Base-by-base conservation (phyloP, 768 basidiomycete species). In the Pleurotus giganteus region DNA sequence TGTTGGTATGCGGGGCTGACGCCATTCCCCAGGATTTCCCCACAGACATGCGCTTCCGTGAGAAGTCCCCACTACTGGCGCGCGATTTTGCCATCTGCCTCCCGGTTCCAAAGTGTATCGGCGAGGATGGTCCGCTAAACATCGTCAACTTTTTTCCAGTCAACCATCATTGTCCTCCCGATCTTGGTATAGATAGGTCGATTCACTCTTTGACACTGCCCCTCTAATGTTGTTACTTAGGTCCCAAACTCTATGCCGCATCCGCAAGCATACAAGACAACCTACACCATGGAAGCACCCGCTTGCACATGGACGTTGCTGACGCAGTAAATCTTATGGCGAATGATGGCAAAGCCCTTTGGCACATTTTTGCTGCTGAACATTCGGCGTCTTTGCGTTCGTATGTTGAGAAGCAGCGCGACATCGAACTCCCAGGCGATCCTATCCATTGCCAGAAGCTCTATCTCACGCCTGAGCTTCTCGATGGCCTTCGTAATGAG, bases 381-480 rank as follows among this genome's bases (percentile, higher is more conserved):
- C 23, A 41, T 13, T n/a, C n/a, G n/a, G n/a, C n/a, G n/a, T n/a
- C n/a, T n/a, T n/a, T n/a, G n/a, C n/a, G n/a, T n/a, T n/a, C n/a
- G n/a, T n/a, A n/a, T n/a, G n/a, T n/a, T n/a, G n/a, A n/a, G n/a
- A n/a, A n/a, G n/a, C n/a, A n/a, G n/a, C n/a, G n/a, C n/a, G n/a
- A n/a, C n/a, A n/a, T n/a, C n/a, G n/a, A n/a, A n/a, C n/a, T n/a
- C n/a, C n/a, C n/a, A n/a, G n/a, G n/a, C n/a, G n/a, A n/a, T n/a
- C n/a, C 29, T 23, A 36, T 50, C 31, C 47, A 50, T 36, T 12
- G 11, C 12, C 47, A 50, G 32, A 15, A n/a, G 21, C 15, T n/a
- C 19, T 50, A 50, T 50, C 47, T 50, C 8, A 50, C 29, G 9
- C n/a, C 13, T 13, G 47, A 50, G 8, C 29, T 34, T 36, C 47